These are phyloP conservation scores for Sugiyamaella neomexicana DNA, from an alignment of 1,139 yeast species.

Conservation along the genomic window DNA sequence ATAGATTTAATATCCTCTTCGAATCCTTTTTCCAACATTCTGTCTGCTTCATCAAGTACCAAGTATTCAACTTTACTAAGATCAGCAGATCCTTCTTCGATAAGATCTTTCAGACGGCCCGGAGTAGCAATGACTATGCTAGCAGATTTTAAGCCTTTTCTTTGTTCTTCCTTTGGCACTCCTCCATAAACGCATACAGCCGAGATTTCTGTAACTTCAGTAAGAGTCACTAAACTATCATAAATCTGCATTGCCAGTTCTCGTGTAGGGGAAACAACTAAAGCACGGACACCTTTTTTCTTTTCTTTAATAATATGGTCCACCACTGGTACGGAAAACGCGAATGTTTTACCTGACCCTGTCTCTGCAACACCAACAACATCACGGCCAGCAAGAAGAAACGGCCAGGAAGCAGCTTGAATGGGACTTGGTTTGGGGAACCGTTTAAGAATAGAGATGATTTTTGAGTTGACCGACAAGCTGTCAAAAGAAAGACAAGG, in stretches of 20 bases:
- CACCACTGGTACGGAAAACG: slow-evolving; percentile 97
- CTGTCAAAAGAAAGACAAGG: slow-evolving; percentile 75
- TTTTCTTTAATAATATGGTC: slow-evolving; percentile 50
- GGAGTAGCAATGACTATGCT: slow-evolving; percentile 95
- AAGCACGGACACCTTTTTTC: slow-evolving; percentile 61
- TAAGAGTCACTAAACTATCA: slow-evolving; percentile 73
- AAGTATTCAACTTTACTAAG: slow-evolving; percentile 69
- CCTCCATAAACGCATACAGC: slow-evolving; percentile 96
- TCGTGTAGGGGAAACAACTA: slow-evolving; percentile 94
- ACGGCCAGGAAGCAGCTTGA: slow-evolving; percentile 98
- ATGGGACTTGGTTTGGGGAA: slow-evolving; percentile 95
- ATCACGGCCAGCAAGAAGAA: slow-evolving; percentile 72
- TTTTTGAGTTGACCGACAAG: slow-evolving; percentile 55
- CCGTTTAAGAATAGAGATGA: slow-evolving; percentile 50
- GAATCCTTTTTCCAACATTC: slow-evolving; percentile 97
- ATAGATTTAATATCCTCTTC: slow-evolving; percentile 92
- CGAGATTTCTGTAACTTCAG: slow-evolving; percentile 59
- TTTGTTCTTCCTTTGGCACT: slow-evolving; percentile 92
- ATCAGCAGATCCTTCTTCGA: slow-evolving; percentile 83
- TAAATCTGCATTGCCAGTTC: slow-evolving; percentile 93
- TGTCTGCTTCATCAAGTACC: slow-evolving; percentile 95
- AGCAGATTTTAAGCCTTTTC: slow-evolving; percentile 60
- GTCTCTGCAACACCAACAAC: slow-evolving; percentile 98
- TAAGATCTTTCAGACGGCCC: slow-evolving; percentile 87
- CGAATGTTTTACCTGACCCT: slow-evolving; percentile 96